These are phyloP conservation scores for Tetradesmus lagerheimii DNA, from an alignment of 139 green algal species.

Conservation along the genomic window DNA sequence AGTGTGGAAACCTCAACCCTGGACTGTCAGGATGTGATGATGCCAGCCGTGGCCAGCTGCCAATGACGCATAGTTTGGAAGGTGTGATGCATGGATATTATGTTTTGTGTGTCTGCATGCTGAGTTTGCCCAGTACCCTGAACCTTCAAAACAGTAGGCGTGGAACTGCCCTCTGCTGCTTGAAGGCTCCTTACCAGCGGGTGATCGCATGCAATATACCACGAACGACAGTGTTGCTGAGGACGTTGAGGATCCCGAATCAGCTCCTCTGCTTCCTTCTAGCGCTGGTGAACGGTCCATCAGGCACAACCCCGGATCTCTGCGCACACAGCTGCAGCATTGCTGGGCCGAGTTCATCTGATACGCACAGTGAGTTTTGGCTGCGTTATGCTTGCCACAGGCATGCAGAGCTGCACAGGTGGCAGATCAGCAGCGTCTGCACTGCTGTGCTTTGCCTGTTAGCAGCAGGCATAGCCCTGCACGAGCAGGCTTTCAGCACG, in stretches of 20 bases:
- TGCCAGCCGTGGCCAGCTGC: neutral
- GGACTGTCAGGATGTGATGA: neutral
- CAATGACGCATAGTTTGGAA: neutral
- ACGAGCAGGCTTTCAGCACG: no score
- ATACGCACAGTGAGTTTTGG: slow-evolving; percentile 45
- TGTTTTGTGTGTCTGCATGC: neutral
- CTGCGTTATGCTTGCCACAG: neutral
- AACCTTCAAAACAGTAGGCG: no score
- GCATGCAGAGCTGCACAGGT: neutral
- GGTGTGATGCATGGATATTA: neutral
- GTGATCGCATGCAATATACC: neutral
- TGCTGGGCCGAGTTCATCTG: slow-evolving; percentile 36
- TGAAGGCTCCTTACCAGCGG: neutral
- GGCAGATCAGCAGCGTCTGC: neutral
- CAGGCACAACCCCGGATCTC: neutral
- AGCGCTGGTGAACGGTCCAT: neutral
- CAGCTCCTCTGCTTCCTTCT: neutral
- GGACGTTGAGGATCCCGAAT: neutral
- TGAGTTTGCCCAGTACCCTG: neutral
- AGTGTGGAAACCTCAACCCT: neutral
- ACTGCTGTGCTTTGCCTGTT: neutral
- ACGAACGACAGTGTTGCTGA: neutral
- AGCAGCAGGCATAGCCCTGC: neutral
- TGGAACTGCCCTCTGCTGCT: no score
- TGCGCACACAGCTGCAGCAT: neutral